Base-by-base conservation (phyloP, 176 grass and related monocot genomes). In the Aegilops tauschii region DNA sequence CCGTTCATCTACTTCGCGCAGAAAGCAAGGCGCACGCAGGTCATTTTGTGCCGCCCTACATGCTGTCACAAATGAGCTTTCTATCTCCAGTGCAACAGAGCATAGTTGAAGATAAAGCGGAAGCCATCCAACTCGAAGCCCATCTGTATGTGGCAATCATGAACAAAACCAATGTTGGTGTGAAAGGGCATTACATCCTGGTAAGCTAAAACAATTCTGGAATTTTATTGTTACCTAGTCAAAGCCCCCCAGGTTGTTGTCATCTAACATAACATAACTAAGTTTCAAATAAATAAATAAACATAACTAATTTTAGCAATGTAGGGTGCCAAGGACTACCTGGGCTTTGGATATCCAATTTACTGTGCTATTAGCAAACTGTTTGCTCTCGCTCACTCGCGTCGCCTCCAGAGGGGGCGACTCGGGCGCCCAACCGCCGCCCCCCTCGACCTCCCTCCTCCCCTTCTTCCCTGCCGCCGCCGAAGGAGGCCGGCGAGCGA, bases 1-100 rank as follows among this genome's bases (percentile, higher is more conserved):
- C 20, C 5, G 85, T 92, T 65, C 80, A 88, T 80, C 35, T 91
- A 61, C 72, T 82, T 79, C 73, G 0, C 8, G 0, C 14, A 18
- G 45, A 76, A 76, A 76, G 73, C 7, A 6, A 76, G 7, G 49
- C 28, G 73, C 44, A 18, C 2, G 44, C 0, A 20, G 44, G 73
- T 76, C 27, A 16, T 76, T 52, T 52, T 76, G 45, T 30, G 73
- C 73, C 44, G 1, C 73, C 73, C 73, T 76, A 76, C 73, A 76
- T 76, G 31, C 1, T 30, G 30, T 14, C 73, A 76, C 7, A 52
- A 17, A 18, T 2, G 8, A 52, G 25, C 3, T 76, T 14, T 76
- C 73, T 76, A 52, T 52, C 73, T 50, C 44, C 44, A 52, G 31
- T 52, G 73, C 73, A 76, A 9, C 25, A 18, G 73, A 76, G 25